A percentile compares a stretch with the other conserved stretches of the same genome.
These are phyloP conservation scores for Diplocarpon mali DNA, from an alignment of 2,329 filamentous ascomycete genomes.

Conservation along the genomic window DNA sequence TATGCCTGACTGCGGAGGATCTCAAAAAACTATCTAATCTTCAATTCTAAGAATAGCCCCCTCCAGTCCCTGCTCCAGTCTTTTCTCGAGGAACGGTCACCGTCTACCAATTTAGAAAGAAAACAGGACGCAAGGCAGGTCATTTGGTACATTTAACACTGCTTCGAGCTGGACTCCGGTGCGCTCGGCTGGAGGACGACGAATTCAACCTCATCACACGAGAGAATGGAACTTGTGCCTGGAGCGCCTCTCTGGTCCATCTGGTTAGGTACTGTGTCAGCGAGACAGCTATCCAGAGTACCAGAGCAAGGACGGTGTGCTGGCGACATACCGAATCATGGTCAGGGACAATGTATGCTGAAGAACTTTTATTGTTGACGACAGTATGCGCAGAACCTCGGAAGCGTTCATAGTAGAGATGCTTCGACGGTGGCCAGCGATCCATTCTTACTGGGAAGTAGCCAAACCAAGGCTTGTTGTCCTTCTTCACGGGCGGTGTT, in stretches of 20 bases:
- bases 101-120: too few species aligned
- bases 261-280: background rate
- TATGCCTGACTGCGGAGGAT: too few species aligned
- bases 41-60: too few species aligned
- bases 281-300: background rate
- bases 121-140: too few species aligned
- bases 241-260: constrained; percentile 3
- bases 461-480: background rate
- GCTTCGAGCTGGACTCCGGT: background rate
- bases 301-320: background rate
- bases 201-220: constrained; percentile 4
- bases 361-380: background rate
- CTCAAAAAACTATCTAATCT: too few species aligned
- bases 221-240: background rate
- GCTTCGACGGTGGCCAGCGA: constrained; percentile 16
- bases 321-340: constrained; percentile 1
- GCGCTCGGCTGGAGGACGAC: background rate
- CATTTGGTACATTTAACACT: too few species aligned
- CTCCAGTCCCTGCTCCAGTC: too few species aligned
- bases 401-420: constrained; percentile 17
- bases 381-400: background rate
- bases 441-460: constrained; percentile 3
- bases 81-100: too few species aligned
- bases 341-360: background rate
- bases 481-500: background rate